Base-by-base conservation (phyloP, 2,329 filamentous ascomycete species). In the Aaosphaeria pasadenensis region DNA sequence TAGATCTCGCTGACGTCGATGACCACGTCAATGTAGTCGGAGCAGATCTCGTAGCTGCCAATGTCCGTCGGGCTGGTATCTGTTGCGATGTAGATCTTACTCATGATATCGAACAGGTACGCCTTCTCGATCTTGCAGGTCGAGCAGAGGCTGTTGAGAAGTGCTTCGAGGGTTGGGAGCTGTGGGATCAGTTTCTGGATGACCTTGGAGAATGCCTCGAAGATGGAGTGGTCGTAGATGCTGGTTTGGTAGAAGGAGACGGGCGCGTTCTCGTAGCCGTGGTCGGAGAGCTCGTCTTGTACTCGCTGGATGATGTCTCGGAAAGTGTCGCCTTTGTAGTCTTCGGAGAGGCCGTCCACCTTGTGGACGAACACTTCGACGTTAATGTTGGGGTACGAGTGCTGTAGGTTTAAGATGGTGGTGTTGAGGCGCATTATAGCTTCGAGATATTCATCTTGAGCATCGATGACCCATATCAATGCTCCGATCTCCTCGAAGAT, bases 321-420 rank as follows among this genome's bases (percentile, higher is more conserved):
- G 74, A 95, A 94, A 13, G 95, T 95, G 63, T 99, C 94, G 49
- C 91, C 85, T 66, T 94, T 91, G 77, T 94, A 97, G 71, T 99
- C 94, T 58, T 97, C 94, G 30, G 89, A 94, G 11, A 99, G 79
- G n/a, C 91, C 92, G 67, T 99, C 94, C 32, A 96, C 92, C 71
- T 99, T 99, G 80, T 99, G 94, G 60, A 99, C 95, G 71, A 99
- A 97, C 44, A 99, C 92, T 68, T 97, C 92, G 56, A 99, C 88
- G 71, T 96, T 96, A 73, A 97, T 94, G 65, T 89, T 87, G 2
- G 92, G 91, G 66, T 95, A 96, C 51, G 84, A 85, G 56, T 90
- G 85, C 66, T 96, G 89, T 1, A 99, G 83, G 56, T 90, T 89
- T 49, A 96, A 78, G 53, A 97, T 95, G 6, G 91, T 96, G 46